Base-by-base conservation (phyloP, 2,329 filamentous ascomycete species). In the Cryphonectria carpinicola region DNA sequence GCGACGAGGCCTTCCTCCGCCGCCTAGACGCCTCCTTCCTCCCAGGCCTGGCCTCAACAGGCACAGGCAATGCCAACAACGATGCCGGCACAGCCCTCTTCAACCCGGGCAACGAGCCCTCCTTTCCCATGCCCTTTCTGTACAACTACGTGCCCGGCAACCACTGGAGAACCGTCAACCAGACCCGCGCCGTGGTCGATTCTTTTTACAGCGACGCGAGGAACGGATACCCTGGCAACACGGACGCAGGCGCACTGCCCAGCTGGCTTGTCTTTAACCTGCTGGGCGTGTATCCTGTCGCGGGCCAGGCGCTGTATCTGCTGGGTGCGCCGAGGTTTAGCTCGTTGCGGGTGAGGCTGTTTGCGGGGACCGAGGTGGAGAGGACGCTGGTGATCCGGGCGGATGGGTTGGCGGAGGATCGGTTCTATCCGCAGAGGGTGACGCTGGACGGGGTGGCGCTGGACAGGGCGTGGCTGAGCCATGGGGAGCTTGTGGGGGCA, bases 261-360 rank as follows among this genome's bases (percentile, higher is more conserved):
- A 84, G 82, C 61, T 87, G 84, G 85, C 76, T 86, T 3, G 73
- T 86, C 0, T 87, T 83, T 81, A 81, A 85, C 70, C 82, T 87
- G 76, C 73, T 86, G 0, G 84, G 85, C 0, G 73, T 85, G 13
- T 86, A 84, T 73, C 84, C 84, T 0, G 78, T 86, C 2, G 82
- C 84, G 35, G 84, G 83, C 0, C 83, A 85, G 32, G 81, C 83
- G 0, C 78, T 84, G 0, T 86, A 86, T 74, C 77, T 86, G 4
- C 75, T 85, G 1, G 80, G 80, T 6, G 82, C 81, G 14, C 83
- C 84, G 0, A 84, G 83, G 79, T 86, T 85, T 69, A 52, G 56
- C 32, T 61, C 60, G 11, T 4, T 67, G 19, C 46, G 46, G 35
- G 69, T 70, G 37, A 63, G 58, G 13, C 37, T 70, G 28, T 66